Base-by-base conservation (phyloP, 768 basidiomycete genomes). In the Hemileccinum rubropunctum region DNA sequence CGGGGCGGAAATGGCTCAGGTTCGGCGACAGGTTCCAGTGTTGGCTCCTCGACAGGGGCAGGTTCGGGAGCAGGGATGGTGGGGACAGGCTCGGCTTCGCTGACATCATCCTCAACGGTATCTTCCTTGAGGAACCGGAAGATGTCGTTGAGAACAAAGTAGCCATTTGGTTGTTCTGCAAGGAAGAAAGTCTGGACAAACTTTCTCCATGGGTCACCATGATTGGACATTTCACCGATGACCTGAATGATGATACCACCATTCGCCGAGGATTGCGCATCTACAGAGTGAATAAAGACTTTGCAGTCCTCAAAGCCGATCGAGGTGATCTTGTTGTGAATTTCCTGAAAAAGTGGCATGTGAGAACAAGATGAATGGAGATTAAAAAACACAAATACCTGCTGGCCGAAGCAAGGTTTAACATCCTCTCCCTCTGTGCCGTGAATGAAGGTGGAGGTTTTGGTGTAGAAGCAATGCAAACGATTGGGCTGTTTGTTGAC, bases 121-220 rank as follows among this genome's bases (percentile, higher is more conserved):
- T 98, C 94, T 73, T 98, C 97, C 76, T 97, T 98, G 56, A 99
- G 77, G 80, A 97, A 98, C 52, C 97, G 89, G 85, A 98, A 99
- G 76, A 98, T 98, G 75, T 99, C 97, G 73, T 99, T 99, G 72
- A 99, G 85, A 57, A 99, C 97, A 67, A 95, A 99, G 76, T 98
- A 99, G 37, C 97, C 97, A 60, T 95, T 97, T 13, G 93, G 92
- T 73, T 99, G 97, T 71, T 98, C 94, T 34, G 97, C 97, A 47
- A 99, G 86, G 88, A 99, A 98, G 76, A 99, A 98, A 7, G 95
- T 98, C 74, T 99, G 97, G 11, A 94, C 95, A 62, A 99, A 99
- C 75, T 98, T 99, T 65, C 88, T 84, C 97, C 97, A 99, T 5
- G 90, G 79, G 46, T 88, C 90, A 50, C 82, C 81, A 57, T 83